Evolutionary conservation across 441 rosid species (phyloP).

Genomic region (Arabidopsis lyrata): DNA sequence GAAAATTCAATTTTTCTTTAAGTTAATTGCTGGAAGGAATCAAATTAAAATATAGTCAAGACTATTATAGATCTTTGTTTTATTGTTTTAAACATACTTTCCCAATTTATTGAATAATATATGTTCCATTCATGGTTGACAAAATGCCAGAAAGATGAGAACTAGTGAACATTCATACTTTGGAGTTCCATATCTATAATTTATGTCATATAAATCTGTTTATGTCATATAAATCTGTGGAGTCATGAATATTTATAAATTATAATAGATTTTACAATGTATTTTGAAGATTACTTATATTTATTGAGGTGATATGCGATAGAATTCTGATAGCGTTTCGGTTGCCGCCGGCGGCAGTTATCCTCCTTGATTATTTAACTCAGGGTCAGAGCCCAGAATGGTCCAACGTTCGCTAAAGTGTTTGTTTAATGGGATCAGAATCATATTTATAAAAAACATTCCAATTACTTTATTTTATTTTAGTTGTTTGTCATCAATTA

Average conservation of each 20-base stretch:
- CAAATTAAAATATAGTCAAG: too few species aligned
- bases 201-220: background rate
- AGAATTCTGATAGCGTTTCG: conserved; percentile 7
- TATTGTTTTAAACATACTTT: too few species aligned
- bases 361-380: background rate
- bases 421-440: conserved; percentile 19
- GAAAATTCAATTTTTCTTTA: too few species aligned
- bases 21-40: too few species aligned
- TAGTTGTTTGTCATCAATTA: background rate
- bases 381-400: background rate
- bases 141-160: background rate
- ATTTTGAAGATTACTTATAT: background rate
- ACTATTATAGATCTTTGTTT: too few species aligned
- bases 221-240: background rate
- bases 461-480: background rate
- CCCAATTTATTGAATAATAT: too few species aligned
- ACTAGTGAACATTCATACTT: background rate
- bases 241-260: background rate
- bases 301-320: background rate
- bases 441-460: background rate
- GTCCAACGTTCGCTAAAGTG: conserved; percentile 21
- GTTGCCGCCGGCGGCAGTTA: background rate
- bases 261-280: background rate
- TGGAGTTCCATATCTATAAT: background rate
- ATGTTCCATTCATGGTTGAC: background rate